Base-by-base conservation (phyloP, 345 rosid genomes). In the Citrus medica region DNA sequence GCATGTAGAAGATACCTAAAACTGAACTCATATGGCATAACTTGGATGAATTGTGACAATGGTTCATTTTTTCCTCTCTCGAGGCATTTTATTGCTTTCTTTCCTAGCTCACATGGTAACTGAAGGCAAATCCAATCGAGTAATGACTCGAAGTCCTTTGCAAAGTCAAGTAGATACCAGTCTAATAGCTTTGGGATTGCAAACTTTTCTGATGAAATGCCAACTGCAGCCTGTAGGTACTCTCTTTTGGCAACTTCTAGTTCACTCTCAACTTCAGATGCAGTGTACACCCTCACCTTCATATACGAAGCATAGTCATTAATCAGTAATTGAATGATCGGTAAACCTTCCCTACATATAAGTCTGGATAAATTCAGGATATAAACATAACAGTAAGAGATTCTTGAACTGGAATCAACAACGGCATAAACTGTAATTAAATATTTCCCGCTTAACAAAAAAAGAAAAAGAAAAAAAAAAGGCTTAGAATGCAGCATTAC, bases 91-190 rank as follows among this genome's bases (percentile, higher is more conserved):
- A 93, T 86, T 71, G 95, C 97, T 80, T 90, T 89, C 81, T 90
- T 89, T 19, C 91, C 87, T 6, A 87, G 79, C 51, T 92, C 92
- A 87, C 87, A 89, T 73, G 97, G 98, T 79, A 92, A 75, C 81
- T 95, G 97, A 70, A 91, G 97, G 86, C 89, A 92, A 69, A 92
- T 85, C 98, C 97, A 93, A 77, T 94, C 95, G 9, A 94, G 91
- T 78, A 94, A 80, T 33, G 95, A 94, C 79, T 89, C 93, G 66
- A 82, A 75, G 85, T 94, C 93, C 81, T 94, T 94, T 33, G 98
- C 94, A 81, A 92, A 93, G 85, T 94, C 97, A 9, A 87, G 91
- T 70, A 89, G 81, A 80, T 93, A 93, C 97, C 98, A 88, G 80
- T 89, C 92, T 81, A 94, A 83, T 79, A 93, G 80, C 82, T 92